A percentile compares a stretch with the other conserved stretches of the same genome.
Conservation (phyloP, 306 rosid genomes). For the Cicer bijugum region DNA sequence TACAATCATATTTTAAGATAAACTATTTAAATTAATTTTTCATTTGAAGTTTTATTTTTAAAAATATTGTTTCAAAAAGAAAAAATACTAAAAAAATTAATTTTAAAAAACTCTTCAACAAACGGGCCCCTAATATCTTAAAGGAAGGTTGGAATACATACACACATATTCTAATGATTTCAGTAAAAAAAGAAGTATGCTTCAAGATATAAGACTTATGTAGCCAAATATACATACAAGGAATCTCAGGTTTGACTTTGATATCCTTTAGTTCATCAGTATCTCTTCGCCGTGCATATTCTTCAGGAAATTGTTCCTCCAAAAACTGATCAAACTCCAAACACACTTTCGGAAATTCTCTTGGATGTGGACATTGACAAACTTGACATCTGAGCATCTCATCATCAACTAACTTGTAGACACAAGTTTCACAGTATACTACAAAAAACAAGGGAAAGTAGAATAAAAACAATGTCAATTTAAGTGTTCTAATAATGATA, state of each 20-base stretch:
- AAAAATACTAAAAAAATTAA: too few relatives aligned
- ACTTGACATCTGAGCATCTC: conserved; percentile 69
- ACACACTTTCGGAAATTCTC: conserved; percentile 63
- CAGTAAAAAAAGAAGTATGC: background rate
- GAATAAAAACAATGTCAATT: conserved; percentile 31
- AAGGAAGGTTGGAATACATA: conserved; percentile 7
- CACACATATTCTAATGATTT: conserved; percentile 1
- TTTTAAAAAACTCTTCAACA: too few relatives aligned
- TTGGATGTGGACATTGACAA: conserved; percentile 75
- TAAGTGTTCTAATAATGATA: conserved; percentile 3
- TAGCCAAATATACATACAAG: conserved; percentile 52
- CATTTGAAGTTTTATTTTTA: too few relatives aligned
- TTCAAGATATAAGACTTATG: conserved; percentile 30
- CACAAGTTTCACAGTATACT: conserved; percentile 79
- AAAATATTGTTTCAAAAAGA: too few relatives aligned
- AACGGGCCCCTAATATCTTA: background rate
- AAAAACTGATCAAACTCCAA: conserved; percentile 66
- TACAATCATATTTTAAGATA: too few relatives aligned
- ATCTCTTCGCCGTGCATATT: conserved; percentile 62
- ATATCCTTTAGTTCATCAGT: conserved; percentile 48
- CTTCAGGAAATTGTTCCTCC: conserved; percentile 68
- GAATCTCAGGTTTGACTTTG: conserved; percentile 44
- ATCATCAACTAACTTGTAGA: conserved; percentile 48
- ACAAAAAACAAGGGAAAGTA: conserved; percentile 36
- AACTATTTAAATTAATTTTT: too few relatives aligned